Percentiles rank a stretch among this genome's conserved stretches.
Conservation (phyloP, 2,329 filamentous ascomycete species). For the Reticulascus tulasneorum region DNA sequence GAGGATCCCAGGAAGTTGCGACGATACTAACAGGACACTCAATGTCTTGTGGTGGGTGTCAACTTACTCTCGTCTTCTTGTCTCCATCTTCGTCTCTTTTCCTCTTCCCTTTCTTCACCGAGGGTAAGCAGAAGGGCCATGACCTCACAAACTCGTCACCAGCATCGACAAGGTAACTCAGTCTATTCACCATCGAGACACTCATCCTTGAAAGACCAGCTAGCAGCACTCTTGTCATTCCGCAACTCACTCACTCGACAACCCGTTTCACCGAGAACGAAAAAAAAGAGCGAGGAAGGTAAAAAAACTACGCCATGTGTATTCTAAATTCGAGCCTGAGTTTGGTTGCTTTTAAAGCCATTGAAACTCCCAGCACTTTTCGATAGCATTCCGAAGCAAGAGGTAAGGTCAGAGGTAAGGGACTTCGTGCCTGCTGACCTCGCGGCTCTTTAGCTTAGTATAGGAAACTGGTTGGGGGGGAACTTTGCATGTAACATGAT, state of each 20-base stretch:
- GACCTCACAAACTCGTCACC: background rate
- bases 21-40: slow-evolving; percentile 51
- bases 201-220: too few relatives aligned
- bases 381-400: slow-evolving; percentile 22
- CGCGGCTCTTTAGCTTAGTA: slow-evolving; percentile 18
- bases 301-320: slow-evolving; percentile 6
- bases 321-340: background rate
- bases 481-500: slow-evolving; percentile 12
- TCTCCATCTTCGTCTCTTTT: slow-evolving; percentile 17
- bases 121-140: slow-evolving; percentile 27
- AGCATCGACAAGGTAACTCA: background rate
- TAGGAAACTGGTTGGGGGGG: slow-evolving; percentile 2
- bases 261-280: too few relatives aligned
- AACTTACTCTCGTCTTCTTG: slow-evolving; percentile 6
- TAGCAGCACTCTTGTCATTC: too few relatives aligned
- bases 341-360: too few relatives aligned
- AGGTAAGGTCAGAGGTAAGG: slow-evolving; percentile 58
- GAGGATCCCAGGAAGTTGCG: slow-evolving; percentile 71
- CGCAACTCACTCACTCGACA: too few relatives aligned
- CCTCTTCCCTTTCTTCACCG: slow-evolving; percentile 29
- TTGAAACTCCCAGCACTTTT: background rate
- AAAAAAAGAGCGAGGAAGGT: too few relatives aligned
- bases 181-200: too few relatives aligned
- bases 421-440: slow-evolving; percentile 33
- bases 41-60: slow-evolving; percentile 39